Percentiles rank a stretch among this genome's conserved stretches.
Conservation (phyloP, 148 eudicot genomes). For the Agrostemma githago region DNA sequence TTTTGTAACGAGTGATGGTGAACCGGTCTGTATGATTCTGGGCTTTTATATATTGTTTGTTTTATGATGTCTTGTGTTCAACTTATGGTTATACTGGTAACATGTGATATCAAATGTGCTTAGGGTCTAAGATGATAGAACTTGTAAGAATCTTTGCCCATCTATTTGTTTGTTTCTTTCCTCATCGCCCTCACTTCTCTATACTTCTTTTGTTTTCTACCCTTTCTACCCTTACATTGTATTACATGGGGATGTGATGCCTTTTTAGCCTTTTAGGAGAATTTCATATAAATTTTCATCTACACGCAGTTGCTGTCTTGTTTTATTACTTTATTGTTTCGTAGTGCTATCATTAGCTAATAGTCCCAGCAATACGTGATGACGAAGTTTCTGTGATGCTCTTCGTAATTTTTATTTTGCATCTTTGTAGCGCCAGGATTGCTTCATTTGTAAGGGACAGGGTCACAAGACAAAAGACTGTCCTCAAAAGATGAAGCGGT, state of each 20-base stretch:
- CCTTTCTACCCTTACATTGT: neutral
- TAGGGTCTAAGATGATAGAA: neutral
- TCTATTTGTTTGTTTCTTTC: neutral
- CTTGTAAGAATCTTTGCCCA: neutral
- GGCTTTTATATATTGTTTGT: neutral
- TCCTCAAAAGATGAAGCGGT: slow-evolving; percentile 54
- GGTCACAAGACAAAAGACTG: slow-evolving; percentile 96
- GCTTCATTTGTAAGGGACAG: slow-evolving; percentile 77
- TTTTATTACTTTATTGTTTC: neutral
- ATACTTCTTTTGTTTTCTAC: neutral
- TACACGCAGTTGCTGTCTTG: neutral
- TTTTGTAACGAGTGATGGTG: neutral
- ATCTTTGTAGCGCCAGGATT: slow-evolving; percentile 59
- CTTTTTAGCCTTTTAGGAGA: neutral
- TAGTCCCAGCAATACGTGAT: neutral
- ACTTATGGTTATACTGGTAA: neutral
- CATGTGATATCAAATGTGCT: neutral
- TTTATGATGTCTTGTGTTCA: neutral
- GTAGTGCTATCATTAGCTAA: neutral
- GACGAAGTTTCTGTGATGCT: neutral
- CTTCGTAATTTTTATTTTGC: neutral
- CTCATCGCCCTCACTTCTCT: neutral
- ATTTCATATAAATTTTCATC: neutral
- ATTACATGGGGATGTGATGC: neutral
- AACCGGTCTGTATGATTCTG: neutral